Percentiles rank a stretch among this genome's conserved stretches.
These are phyloP conservation scores for Escovopsis sp. DNA, from an alignment of 2,329 filamentous ascomycete species.

Conservation along the genomic window DNA sequence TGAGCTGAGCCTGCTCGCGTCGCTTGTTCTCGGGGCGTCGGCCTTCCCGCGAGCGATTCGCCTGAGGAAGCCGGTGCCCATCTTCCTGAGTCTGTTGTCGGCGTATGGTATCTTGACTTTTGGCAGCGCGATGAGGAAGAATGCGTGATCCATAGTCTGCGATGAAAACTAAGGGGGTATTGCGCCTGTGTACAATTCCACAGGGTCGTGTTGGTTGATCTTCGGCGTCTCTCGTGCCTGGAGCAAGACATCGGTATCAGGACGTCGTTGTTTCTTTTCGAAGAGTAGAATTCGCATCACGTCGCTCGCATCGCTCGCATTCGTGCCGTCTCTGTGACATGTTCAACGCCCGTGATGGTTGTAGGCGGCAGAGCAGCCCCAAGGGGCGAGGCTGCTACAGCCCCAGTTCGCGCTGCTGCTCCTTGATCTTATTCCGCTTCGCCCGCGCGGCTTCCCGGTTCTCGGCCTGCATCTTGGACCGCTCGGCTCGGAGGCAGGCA, in stretches of 20 bases:
- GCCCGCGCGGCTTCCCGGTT: constrained; percentile 56
- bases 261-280: no score
- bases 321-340: background rate
- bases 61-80: constrained; percentile 69
- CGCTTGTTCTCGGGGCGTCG: constrained; percentile 67
- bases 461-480: constrained; percentile 58
- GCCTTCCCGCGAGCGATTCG: constrained; percentile 78
- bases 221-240: no score
- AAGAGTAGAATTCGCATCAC: no score
- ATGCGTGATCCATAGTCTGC: constrained; percentile 15
- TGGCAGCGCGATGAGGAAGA: constrained; percentile 48
- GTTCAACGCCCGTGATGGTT: no score
- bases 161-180: no score
- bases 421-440: constrained; percentile 60
- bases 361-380: background rate
- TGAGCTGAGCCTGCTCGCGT: constrained; percentile 80
- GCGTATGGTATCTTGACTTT: constrained; percentile 67
- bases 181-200: background rate
- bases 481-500: constrained; percentile 67
- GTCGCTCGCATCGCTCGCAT: background rate
- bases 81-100: constrained; percentile 64
- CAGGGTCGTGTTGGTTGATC: no score
- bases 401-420: constrained; percentile 44
- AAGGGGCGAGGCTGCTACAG: constrained; percentile 13
- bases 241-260: no score